A percentile compares a stretch with the other conserved stretches of the same genome.
These are phyloP conservation scores for Serendipita vermifera DNA, from an alignment of 768 basidiomycete genomes.

Conservation along the genomic window DNA sequence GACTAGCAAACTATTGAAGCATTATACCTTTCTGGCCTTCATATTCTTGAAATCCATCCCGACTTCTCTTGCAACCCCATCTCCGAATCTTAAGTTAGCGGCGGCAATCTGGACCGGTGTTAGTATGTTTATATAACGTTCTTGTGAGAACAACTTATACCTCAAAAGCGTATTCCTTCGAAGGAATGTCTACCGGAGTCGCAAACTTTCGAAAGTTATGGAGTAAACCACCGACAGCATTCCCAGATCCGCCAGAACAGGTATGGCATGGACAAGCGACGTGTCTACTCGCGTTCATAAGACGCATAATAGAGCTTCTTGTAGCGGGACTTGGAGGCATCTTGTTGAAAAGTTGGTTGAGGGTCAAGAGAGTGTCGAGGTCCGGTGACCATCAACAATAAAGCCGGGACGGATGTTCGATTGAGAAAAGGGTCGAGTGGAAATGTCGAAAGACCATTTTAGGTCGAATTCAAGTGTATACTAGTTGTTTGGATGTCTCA, in stretches of 20 bases:
- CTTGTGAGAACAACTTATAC: conserved; percentile 24
- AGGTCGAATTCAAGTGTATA: too few species aligned
- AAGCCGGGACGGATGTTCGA: too few species aligned
- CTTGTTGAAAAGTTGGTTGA: too few species aligned
- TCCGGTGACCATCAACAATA: too few species aligned
- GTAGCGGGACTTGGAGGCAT: conserved; percentile 33
- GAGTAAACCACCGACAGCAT: conserved; percentile 46
- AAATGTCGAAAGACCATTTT: too few species aligned
- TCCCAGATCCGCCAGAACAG: conserved; percentile 33
- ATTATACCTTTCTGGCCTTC: conserved; percentile 68
- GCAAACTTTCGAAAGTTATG: conserved; percentile 64
- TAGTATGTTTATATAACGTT: not conserved
- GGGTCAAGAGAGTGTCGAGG: too few species aligned
- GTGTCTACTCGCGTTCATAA: conserved; percentile 66
- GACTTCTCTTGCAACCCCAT: conserved; percentile 79
- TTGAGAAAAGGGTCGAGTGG: too few species aligned
- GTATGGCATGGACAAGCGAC: conserved; percentile 64
- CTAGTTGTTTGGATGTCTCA: too few species aligned
- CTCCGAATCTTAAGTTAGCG: conserved; percentile 76
- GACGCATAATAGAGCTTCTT: conserved; percentile 51
- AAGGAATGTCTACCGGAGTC: conserved; percentile 53
- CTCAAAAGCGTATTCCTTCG: conserved; percentile 92
- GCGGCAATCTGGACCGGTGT: conserved; percentile 53
- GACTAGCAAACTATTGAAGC: not conserved
- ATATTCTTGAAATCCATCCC: conserved; percentile 92